Conservation (phyloP, 2,329 filamentous ascomycete species). For the Alternaria sp. region DNA sequence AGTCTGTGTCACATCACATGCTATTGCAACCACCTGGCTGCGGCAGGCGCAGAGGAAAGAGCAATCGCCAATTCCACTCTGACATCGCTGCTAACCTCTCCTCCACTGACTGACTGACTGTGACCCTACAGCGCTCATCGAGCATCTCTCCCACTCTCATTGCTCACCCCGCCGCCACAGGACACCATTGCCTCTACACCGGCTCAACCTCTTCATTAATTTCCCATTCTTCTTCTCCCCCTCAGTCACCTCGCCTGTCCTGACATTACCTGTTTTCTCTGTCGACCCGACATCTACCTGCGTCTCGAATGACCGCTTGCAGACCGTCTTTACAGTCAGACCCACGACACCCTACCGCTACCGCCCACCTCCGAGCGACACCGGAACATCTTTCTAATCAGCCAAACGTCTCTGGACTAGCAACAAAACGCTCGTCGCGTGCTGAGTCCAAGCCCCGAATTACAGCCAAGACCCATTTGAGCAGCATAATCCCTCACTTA, state of each 20-base stretch:
- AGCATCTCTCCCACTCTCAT: constrained; percentile 35
- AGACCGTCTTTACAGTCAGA: background rate
- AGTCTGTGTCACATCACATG: constrained; percentile 7
- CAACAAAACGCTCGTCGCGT: background rate
- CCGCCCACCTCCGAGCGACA: background rate
- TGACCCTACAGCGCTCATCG: constrained; percentile 32
- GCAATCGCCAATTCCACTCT: constrained; percentile 32
- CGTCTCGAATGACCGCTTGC: constrained; percentile 20
- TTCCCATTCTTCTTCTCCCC: constrained; percentile 25
- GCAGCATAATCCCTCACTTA: background rate
- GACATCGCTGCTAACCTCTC: constrained; percentile 26
- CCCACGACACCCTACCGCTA: background rate
- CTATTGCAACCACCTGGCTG: constrained; percentile 17
- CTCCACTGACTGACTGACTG: constrained; percentile 27
- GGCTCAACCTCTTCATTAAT: constrained; percentile 37
- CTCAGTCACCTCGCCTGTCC: constrained; percentile 20
- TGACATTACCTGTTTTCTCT: constrained; percentile 16
- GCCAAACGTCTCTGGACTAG: background rate
- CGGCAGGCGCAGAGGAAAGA: constrained; percentile 34
- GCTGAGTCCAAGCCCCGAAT: background rate
- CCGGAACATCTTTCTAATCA: background rate
- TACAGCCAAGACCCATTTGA: background rate
- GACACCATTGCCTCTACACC: constrained; percentile 15
- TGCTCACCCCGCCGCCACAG: constrained; percentile 28
- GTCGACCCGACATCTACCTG: constrained; percentile 15